Evolutionary conservation across 2,329 filamentous ascomycete species (phyloP).

Genomic region (Apiospora arundinis): DNA sequence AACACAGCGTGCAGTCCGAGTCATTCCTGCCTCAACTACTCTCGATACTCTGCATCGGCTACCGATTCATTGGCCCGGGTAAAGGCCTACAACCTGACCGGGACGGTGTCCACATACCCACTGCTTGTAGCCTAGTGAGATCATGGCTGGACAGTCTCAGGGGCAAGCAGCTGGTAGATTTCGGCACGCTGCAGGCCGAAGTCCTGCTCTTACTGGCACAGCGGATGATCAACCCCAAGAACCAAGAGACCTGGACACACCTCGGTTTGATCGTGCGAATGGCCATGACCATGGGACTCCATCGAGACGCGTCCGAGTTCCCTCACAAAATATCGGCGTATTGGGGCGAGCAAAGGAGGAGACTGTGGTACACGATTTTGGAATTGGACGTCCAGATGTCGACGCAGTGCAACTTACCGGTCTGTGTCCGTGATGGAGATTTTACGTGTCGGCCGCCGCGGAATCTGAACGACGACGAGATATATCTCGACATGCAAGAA

Average conservation of each 20-base stretch:
- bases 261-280: constrained; percentile 62
- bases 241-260: constrained; percentile 60
- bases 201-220: constrained; percentile 59
- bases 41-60: constrained; percentile 59
- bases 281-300: constrained; percentile 66
- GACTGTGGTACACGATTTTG: constrained; percentile 62
- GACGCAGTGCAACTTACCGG: constrained; percentile 58
- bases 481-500: constrained; percentile 54
- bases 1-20: constrained; percentile 52
- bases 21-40: constrained; percentile 61
- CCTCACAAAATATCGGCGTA: constrained; percentile 55
- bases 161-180: constrained; percentile 59
- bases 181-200: constrained; percentile 60
- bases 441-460: constrained; percentile 59
- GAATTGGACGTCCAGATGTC: constrained; percentile 64
- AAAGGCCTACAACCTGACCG: constrained; percentile 58
- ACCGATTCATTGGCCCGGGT: constrained; percentile 58
- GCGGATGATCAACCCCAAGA: constrained; percentile 54
- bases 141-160: constrained; percentile 59
- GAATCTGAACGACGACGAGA: constrained; percentile 59
- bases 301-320: constrained; percentile 62
- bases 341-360: constrained; percentile 58
- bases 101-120: constrained; percentile 64
- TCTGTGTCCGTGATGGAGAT: constrained; percentile 57
- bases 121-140: constrained; percentile 60